A percentile compares a stretch with the other conserved stretches of the same genome.
phyloP scores from a whole-genome alignment of 169 alveolate species.

The Babesia ovis region DNA sequence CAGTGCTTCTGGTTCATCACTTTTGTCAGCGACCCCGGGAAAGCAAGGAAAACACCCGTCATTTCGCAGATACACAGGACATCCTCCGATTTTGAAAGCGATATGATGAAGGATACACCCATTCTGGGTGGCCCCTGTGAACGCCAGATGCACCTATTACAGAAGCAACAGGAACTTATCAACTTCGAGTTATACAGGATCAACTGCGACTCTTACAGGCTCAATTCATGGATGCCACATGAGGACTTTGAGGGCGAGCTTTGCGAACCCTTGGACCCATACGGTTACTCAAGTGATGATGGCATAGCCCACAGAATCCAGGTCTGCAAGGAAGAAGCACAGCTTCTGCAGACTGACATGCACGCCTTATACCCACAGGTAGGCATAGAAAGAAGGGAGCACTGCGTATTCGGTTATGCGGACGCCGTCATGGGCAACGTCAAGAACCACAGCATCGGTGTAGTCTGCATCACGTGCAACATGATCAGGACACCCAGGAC shows the following conservation, averaged over 20 bases:
- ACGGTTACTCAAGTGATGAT: constrained; percentile 24
- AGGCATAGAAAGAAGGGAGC: constrained; percentile 66
- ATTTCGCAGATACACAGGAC: constrained; percentile 22
- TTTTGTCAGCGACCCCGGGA: constrained; percentile 66
- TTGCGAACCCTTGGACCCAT: constrained; percentile 50
- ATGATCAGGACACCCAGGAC: constrained; percentile 76
- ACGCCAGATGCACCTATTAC: constrained; percentile 45
- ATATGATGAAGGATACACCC: constrained; percentile 56
- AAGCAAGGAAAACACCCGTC: constrained; percentile 36
- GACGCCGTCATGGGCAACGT: constrained; percentile 39
- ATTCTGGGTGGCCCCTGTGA: constrained; percentile 54
- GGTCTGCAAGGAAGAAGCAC: constrained; percentile 49
- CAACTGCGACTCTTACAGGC: constrained; percentile 37
- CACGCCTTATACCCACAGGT: constrained; percentile 63
- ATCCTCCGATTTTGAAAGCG: constrained; percentile 51
- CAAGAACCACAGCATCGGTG: constrained; percentile 9
- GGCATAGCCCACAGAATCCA: constrained; percentile 37
- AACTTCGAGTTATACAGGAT: constrained; percentile 58
- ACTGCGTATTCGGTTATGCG: constrained; percentile 40
- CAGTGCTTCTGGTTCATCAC: constrained; percentile 64
- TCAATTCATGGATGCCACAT: constrained; percentile 55
- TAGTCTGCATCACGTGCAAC: constrained; percentile 85
- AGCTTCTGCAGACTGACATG: constrained; percentile 64
- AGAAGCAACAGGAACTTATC: constrained; percentile 56
- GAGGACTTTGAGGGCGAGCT: constrained; percentile 37